A percentile compares a stretch with the other conserved stretches of the same genome.
Conservation (phyloP, 192 early-diverging fungal species). For the Backusella sp. region DNA sequence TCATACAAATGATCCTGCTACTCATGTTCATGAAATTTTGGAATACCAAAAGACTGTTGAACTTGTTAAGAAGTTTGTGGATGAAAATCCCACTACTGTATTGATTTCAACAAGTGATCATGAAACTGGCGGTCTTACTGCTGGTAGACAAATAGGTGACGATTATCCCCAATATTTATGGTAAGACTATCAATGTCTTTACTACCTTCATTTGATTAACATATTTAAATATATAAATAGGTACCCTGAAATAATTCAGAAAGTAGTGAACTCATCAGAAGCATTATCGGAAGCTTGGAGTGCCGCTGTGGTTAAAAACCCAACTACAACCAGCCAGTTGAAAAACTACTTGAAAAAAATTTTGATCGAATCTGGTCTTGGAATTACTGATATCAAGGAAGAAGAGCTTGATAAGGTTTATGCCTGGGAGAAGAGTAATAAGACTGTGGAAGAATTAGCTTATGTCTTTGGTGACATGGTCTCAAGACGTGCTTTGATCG, state of each 20-base stretch:
- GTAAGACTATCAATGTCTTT: conserved; percentile 21
- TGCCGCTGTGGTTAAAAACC: background rate
- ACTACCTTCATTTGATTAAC: background rate
- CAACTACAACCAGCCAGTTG: conserved; percentile 25
- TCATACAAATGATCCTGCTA: conserved; percentile 57
- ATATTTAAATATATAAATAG: conserved; percentile 18
- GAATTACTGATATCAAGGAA: conserved; percentile 70
- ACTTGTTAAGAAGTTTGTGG: conserved; percentile 45
- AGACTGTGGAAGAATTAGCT: conserved; percentile 32
- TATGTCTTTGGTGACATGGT: conserved; percentile 48
- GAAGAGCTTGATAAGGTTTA: conserved; percentile 56
- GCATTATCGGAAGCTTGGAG: conserved; percentile 13
- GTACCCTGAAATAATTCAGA: conserved; percentile 69
- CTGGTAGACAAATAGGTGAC: conserved; percentile 35
- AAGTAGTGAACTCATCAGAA: conserved; percentile 70
- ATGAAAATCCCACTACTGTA: conserved; percentile 45
- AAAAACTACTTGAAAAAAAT: conserved; percentile 52
- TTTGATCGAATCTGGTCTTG: conserved; percentile 67
- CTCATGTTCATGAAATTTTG: conserved; percentile 57
- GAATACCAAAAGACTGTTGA: conserved; percentile 56
- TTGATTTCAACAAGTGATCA: conserved; percentile 61
- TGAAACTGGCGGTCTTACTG: conserved; percentile 60
- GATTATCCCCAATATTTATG: conserved; percentile 52
- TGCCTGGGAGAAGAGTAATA: conserved; percentile 28
- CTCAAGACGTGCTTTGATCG: conserved; percentile 57